Evolutionary conservation across 495 filamentous ascomycete genomes (phyloP).

Genomic region (Xylaria sp.): DNA sequence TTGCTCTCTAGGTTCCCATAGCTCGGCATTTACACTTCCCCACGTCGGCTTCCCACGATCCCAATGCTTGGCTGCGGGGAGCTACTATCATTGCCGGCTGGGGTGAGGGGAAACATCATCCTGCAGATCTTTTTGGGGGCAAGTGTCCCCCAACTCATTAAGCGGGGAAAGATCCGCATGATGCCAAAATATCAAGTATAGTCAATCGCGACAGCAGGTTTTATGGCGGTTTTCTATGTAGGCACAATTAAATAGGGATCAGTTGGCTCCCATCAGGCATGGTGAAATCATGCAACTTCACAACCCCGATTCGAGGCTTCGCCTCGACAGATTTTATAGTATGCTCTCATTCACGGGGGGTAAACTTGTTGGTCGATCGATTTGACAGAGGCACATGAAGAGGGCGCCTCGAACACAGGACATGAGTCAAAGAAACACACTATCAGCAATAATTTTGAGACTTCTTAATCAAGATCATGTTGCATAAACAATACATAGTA

Average conservation of each 20-base stretch:
- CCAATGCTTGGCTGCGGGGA: conserved; percentile 7
- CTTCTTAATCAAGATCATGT: not conserved
- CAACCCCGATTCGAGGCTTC: not conserved
- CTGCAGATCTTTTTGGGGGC: not conserved
- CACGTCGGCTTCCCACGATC: not conserved
- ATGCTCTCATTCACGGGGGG: not conserved
- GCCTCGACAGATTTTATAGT: not conserved
- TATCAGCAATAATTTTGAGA: not conserved
- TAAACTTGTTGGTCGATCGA: not conserved
- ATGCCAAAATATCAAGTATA: not conserved
- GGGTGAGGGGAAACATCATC: conserved; percentile 8
- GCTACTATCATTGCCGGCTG: not conserved
- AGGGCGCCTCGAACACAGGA: not conserved
- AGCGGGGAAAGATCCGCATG: not conserved
- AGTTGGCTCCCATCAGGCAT: not conserved
- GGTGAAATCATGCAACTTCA: not conserved
- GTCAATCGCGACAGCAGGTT: not conserved
- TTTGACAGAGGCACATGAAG: not conserved
- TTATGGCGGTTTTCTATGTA: not conserved
- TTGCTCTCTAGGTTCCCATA: not conserved
- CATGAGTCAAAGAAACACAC: not conserved
- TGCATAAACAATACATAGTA: not conserved
- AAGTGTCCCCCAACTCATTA: not conserved
- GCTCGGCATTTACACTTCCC: not conserved
- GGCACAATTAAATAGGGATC: not conserved